phyloP scores from a whole-genome alignment of 345 rosid genomes.

The Jatropha curcas region DNA sequence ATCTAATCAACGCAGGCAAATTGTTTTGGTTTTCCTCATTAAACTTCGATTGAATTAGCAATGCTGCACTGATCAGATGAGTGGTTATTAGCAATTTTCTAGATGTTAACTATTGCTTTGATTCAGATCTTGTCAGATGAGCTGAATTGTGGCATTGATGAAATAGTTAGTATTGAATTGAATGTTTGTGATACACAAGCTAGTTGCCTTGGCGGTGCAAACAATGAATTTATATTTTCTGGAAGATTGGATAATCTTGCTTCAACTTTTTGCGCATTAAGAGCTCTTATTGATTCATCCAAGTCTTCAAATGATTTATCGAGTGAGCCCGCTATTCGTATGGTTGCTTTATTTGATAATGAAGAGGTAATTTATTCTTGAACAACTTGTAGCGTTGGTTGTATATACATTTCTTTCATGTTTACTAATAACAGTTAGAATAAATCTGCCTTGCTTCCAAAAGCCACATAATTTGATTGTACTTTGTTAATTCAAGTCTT shows the following conservation, averaged over 20 bases:
- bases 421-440: slow-evolving; percentile 1
- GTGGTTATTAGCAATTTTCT: neutral
- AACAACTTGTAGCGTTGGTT: neutral
- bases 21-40: neutral
- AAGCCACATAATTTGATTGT: neutral
- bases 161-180: slow-evolving; percentile 78
- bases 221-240: slow-evolving; percentile 83
- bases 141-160: slow-evolving; percentile 58
- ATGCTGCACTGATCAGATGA: slow-evolving; percentile 5
- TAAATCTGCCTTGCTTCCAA: neutral
- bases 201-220: slow-evolving; percentile 96
- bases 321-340: slow-evolving; percentile 63
- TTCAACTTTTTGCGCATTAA: slow-evolving; percentile 81
- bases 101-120: slow-evolving; percentile 10
- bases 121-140: slow-evolving; percentile 73
- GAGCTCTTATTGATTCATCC: slow-evolving; percentile 87
- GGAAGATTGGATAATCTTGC: slow-evolving; percentile 97
- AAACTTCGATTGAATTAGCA: neutral
- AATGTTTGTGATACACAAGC: slow-evolving; percentile 95
- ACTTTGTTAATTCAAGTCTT: too few species aligned
- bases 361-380: slow-evolving; percentile 68
- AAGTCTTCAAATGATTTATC: slow-evolving; percentile 50
- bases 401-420: slow-evolving; percentile 12
- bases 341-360: slow-evolving; percentile 94
- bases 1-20: neutral